phyloP scores from a whole-genome alignment of 345 rosid genomes.

The Eucalyptus camaldulensis region DNA sequence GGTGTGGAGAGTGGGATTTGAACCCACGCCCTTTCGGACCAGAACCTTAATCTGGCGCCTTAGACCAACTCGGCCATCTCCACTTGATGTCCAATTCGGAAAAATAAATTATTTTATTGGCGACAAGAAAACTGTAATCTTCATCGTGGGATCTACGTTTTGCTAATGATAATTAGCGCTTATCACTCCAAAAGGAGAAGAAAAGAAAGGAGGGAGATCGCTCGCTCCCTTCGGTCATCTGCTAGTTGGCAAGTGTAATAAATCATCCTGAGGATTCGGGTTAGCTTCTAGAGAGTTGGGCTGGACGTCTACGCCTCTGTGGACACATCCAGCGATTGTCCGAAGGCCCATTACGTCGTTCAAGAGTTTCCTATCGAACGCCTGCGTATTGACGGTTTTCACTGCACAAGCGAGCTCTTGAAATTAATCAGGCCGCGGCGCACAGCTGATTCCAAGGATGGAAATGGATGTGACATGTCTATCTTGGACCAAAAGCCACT shows the following conservation, averaged over 20 bases:
- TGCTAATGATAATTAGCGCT: background rate
- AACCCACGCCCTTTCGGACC: constrained; percentile 99
- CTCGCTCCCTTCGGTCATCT: background rate
- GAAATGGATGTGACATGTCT: background rate
- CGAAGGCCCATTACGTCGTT: background rate
- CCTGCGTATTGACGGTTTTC: background rate
- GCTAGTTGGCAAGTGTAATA: background rate
- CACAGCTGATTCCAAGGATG: background rate
- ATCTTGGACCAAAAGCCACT: background rate
- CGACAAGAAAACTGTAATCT: background rate
- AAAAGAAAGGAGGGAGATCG: background rate
- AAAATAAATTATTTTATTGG: background rate
- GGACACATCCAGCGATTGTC: background rate
- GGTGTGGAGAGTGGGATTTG: constrained; percentile 91
- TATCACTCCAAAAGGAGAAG: background rate
- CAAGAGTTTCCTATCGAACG: background rate
- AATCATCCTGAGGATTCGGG: no score
- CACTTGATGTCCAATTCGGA: background rate
- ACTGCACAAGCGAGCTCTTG: background rate
- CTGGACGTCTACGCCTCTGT: background rate
- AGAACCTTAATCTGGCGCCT: constrained; percentile 99
- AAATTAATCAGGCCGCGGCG: background rate
- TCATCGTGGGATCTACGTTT: background rate
- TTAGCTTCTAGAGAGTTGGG: background rate
- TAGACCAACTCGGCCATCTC: constrained; percentile 99